A percentile compares a stretch with the other conserved stretches of the same genome.
phyloP scores from a whole-genome alignment of 1,284 basidiomycete genomes.

The Moesziomyces parantarcticus region DNA sequence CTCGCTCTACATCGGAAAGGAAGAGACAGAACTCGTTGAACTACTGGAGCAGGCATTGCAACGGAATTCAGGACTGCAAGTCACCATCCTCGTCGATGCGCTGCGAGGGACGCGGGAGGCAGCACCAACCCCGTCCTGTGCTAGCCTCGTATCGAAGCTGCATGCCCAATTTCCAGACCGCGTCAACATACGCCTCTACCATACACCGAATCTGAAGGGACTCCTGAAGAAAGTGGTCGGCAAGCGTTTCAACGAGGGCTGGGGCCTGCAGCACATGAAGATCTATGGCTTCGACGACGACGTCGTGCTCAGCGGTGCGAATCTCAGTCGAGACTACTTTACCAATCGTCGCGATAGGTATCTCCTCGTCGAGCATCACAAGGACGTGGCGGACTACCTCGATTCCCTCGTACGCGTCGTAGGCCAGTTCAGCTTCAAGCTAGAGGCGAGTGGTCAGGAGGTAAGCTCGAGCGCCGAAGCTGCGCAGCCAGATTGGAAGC shows the following conservation, averaged over 20 bases:
- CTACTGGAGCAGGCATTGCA: constrained; percentile 41
- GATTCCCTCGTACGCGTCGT: constrained; percentile 79
- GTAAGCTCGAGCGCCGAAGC: not conserved
- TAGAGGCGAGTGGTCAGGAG: constrained; percentile 12
- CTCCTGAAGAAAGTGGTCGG: constrained; percentile 82
- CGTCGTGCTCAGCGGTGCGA: constrained; percentile 93
- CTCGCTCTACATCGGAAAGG: constrained; percentile 62
- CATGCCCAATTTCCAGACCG: constrained; percentile 74
- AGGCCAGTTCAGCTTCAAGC: constrained; percentile 78
- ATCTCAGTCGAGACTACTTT: constrained; percentile 93
- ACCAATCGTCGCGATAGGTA: constrained; percentile 95
- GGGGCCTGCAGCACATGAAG: constrained; percentile 98
- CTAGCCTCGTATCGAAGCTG: constrained; percentile 64
- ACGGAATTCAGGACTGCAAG: constrained; percentile 74
- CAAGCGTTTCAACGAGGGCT: constrained; percentile 94
- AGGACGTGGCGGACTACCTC: constrained; percentile 81
- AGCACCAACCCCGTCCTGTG: constrained; percentile 71
- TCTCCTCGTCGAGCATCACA: constrained; percentile 77
- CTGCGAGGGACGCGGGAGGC: constrained; percentile 88
- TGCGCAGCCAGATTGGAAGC: constrained; percentile 25
- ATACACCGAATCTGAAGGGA: constrained; percentile 82
- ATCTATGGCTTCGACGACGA: constrained; percentile 93
- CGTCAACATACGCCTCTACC: constrained; percentile 79
- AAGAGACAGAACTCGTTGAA: constrained; percentile 53
- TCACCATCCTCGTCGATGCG: constrained; percentile 85